Evolutionary conservation across 352 stramenopile genomes (phyloP).

Genomic region (Saprolegnia diclina): DNA sequence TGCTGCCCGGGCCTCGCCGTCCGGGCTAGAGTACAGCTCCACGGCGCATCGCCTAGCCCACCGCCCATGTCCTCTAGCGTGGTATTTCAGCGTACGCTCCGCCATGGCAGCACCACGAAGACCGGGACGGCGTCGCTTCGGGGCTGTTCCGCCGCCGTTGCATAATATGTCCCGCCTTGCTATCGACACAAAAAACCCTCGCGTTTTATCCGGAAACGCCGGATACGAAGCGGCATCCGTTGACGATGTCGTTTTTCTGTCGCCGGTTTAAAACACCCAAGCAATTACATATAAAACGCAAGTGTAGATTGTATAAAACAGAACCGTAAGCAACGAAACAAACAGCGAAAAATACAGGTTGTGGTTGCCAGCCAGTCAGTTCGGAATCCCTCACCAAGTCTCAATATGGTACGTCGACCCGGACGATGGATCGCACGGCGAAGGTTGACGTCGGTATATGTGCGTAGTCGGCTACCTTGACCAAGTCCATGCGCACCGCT

Average conservation of each 20-base stretch:
- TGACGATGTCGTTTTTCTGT: not conserved
- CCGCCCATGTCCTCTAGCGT: no score
- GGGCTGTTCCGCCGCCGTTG: not conserved
- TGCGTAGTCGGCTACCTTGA: constrained; percentile 23
- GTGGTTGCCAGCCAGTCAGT: not conserved
- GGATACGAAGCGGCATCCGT: not conserved
- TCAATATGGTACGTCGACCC: not conserved
- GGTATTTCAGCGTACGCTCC: no score
- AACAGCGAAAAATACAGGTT: not conserved
- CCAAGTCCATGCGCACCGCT: constrained; percentile 22
- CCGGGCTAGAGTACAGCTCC: no score
- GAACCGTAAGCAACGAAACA: not conserved
- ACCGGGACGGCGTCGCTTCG: no score
- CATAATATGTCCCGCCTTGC: not conserved
- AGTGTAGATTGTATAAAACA: not conserved
- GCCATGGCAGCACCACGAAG: no score
- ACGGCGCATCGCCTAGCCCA: no score
- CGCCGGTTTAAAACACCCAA: not conserved
- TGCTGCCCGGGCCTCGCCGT: no score
- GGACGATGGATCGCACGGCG: not conserved
- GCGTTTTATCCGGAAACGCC: not conserved
- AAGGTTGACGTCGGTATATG: not conserved
- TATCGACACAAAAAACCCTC: not conserved
- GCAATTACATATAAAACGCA: not conserved
- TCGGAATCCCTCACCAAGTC: not conserved